Percentiles rank a stretch among this genome's conserved stretches.
These are phyloP conservation scores for Aspergillus piperis DNA, from an alignment of 2,329 filamentous ascomycete species.

Conservation along the genomic window DNA sequence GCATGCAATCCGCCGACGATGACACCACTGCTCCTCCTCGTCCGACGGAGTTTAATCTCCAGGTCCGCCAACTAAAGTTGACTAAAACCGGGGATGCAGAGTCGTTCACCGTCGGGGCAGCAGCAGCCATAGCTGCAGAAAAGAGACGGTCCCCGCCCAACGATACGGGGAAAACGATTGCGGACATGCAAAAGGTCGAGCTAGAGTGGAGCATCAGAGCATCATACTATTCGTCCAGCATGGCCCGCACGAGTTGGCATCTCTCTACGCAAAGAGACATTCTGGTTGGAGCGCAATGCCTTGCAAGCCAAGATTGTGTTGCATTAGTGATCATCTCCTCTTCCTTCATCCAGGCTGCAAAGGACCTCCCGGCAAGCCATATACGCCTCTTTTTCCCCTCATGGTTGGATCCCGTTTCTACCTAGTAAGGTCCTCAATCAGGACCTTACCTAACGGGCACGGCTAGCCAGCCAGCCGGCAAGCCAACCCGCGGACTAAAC, in stretches of 20 bases:
- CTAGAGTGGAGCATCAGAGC: not conserved
- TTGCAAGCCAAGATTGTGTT: not conserved
- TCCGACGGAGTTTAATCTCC: conserved; percentile 7
- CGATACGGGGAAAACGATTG: too few relatives aligned
- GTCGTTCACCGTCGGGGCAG: conserved; percentile 5
- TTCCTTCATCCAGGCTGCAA: not conserved
- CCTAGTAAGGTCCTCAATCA: too few relatives aligned
- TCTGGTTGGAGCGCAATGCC: not conserved
- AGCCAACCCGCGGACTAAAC: too few relatives aligned
- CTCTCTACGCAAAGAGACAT: too few relatives aligned
- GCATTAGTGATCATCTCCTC: not conserved
- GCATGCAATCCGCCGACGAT: conserved; percentile 3
- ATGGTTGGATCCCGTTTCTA: not conserved
- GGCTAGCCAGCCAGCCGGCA: too few relatives aligned
- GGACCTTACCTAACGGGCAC: too few relatives aligned
- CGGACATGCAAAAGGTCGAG: too few relatives aligned
- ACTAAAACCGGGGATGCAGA: conserved; percentile 1
- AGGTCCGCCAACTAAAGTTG: not conserved
- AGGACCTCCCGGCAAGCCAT: not conserved
- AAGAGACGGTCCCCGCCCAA: not conserved
- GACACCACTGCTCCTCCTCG: not conserved
- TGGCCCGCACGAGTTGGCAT: too few relatives aligned
- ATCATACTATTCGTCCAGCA: too few relatives aligned
- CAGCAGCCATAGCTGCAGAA: conserved; percentile 2
- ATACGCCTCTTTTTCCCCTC: not conserved